These are phyloP conservation scores for Pugionium dolabratum DNA, from an alignment of 345 rosid genomes.

Conservation along the genomic window DNA sequence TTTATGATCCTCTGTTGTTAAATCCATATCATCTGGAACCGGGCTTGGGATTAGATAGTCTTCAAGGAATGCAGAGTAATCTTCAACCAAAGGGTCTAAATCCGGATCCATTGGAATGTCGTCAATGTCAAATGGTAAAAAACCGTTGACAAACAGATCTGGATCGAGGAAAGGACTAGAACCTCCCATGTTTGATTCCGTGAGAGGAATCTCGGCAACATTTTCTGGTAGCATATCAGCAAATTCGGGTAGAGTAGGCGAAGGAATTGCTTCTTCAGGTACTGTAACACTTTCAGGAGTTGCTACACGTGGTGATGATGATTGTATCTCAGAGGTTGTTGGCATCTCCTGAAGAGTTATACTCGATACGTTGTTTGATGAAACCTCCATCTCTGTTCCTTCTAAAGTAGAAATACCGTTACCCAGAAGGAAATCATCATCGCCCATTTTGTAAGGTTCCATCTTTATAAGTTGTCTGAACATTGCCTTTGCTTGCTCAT, in stretches of 20 bases:
- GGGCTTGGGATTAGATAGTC: slow-evolving; percentile 58
- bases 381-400: slow-evolving; percentile 51
- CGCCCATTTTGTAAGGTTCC: slow-evolving; percentile 51
- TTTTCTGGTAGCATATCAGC: slow-evolving; percentile 56
- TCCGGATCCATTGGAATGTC: slow-evolving; percentile 60
- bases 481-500: slow-evolving; percentile 71
- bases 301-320: slow-evolving; percentile 40
- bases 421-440: slow-evolving; percentile 56
- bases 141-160: slow-evolving; percentile 46
- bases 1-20: slow-evolving; percentile 48
- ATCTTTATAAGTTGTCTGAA: slow-evolving; percentile 63
- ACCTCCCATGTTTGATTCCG: slow-evolving; percentile 44
- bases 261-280: slow-evolving; percentile 48
- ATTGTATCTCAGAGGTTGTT: slow-evolving; percentile 58
- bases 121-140: slow-evolving; percentile 55
- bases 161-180: slow-evolving; percentile 55
- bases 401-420: slow-evolving; percentile 48
- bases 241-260: slow-evolving; percentile 49
- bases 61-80: slow-evolving; percentile 58
- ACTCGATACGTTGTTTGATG: slow-evolving; percentile 54
- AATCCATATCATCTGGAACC: slow-evolving; percentile 57
- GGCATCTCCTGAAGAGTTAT: slow-evolving; percentile 83
- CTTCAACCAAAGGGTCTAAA: slow-evolving; percentile 52
- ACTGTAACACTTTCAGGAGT: slow-evolving; percentile 52
- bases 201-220: slow-evolving; percentile 42